These are phyloP conservation scores for Striga asiatica DNA, from an alignment of 257 asterid species.

Conservation along the genomic window DNA sequence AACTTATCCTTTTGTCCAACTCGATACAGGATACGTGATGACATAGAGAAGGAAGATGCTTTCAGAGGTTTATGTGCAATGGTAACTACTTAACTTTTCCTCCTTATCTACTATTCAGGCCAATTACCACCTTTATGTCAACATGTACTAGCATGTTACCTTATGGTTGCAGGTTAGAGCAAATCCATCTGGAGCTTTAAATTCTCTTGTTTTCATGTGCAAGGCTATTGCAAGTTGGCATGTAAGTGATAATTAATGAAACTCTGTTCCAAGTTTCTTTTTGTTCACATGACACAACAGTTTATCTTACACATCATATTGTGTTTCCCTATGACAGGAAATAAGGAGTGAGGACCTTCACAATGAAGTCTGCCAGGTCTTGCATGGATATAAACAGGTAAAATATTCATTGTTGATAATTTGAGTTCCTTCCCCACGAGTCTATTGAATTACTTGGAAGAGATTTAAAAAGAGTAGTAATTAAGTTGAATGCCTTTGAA, in stretches of 20 bases:
- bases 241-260: slow-evolving; percentile 37
- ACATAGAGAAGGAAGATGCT: slow-evolving; percentile 94
- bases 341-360: slow-evolving; percentile 85
- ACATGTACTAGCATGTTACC: too few relatives aligned
- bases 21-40: slow-evolving; percentile 85
- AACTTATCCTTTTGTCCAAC: not conserved
- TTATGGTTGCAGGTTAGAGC: slow-evolving; percentile 76
- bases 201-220: slow-evolving; percentile 68
- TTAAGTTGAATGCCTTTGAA: not conserved
- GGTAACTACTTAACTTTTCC: too few relatives aligned
- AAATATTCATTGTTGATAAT: slow-evolving; percentile 15
- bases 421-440: not conserved
- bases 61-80: slow-evolving; percentile 90
- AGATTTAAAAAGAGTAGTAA: not conserved
- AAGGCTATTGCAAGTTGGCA: slow-evolving; percentile 98
- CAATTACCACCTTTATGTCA: too few relatives aligned
- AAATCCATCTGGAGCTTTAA: slow-evolving; percentile 86
- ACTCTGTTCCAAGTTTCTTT: too few relatives aligned
- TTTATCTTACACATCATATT: too few relatives aligned
- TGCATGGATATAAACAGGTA: slow-evolving; percentile 89
- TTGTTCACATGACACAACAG: too few relatives aligned
- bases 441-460: not conserved
- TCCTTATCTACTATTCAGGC: too few relatives aligned
- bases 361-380: slow-evolving; percentile 80
- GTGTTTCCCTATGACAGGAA: slow-evolving; percentile 39